Conservation (phyloP, 495 filamentous ascomycete species). For the Viridothelium virens region DNA sequence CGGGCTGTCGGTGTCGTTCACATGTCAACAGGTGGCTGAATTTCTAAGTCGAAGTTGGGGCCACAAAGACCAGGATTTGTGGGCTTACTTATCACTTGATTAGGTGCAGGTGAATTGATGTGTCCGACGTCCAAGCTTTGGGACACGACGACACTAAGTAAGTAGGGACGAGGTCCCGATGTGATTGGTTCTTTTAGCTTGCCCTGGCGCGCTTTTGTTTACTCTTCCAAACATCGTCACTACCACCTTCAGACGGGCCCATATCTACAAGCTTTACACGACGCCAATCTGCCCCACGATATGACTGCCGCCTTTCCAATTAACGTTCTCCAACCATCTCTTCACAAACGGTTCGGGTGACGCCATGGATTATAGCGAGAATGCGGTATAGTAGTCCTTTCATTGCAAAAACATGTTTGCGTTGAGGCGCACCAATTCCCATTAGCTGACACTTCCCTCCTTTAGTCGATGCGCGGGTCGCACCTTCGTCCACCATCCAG, state of each 20-base stretch:
- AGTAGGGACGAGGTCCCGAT: background rate
- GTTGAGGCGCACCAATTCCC: background rate
- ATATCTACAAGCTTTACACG: background rate
- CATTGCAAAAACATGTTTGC: background rate
- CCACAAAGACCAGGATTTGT: no score
- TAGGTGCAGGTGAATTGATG: no score
- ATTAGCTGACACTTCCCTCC: background rate
- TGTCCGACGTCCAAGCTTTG: no score
- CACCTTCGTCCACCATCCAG: conserved; percentile 30
- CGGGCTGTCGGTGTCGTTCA: background rate
- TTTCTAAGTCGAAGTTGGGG: no score
- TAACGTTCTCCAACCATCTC: background rate
- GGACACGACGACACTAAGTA: no score
- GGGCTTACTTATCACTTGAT: no score
- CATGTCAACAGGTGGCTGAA: background rate
- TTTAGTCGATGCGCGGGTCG: conserved; percentile 5
- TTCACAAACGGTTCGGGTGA: background rate
- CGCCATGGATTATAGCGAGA: conserved; percentile 4
- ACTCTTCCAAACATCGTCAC: background rate
- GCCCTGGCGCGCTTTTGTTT: background rate
- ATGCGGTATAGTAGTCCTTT: background rate
- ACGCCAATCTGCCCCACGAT: background rate
- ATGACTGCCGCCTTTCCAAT: background rate
- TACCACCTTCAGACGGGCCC: background rate
- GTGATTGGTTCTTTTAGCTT: background rate